Conservation (phyloP, 805 yeast genomes). For the Grigorovia humatica region DNA sequence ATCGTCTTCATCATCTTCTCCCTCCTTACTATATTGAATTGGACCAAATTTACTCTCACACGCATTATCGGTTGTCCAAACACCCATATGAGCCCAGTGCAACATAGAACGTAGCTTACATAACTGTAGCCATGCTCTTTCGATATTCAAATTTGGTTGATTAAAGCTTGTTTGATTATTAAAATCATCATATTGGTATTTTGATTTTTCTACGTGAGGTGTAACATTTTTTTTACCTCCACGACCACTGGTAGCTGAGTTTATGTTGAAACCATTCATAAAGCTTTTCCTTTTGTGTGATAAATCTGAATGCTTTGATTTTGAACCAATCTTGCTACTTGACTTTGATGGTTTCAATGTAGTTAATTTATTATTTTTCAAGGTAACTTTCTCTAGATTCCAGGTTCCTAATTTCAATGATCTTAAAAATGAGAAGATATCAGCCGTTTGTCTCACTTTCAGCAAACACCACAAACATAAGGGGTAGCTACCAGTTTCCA, state of each 20-base stretch:
- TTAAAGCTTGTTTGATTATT: constrained; percentile 6
- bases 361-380: constrained; percentile 6
- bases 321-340: not conserved
- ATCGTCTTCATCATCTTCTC: constrained; percentile 1
- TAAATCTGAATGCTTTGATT: not conserved
- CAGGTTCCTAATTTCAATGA: constrained; percentile 50
- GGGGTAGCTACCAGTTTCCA: constrained; percentile 40
- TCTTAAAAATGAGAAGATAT: constrained; percentile 67
- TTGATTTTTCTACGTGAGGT: constrained; percentile 9
- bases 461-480: constrained; percentile 75
- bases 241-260: constrained; percentile 1
- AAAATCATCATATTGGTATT: not conserved
- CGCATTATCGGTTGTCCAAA: constrained; percentile 47
- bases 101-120: constrained; percentile 57
- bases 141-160: constrained; percentile 28
- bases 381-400: constrained; percentile 38
- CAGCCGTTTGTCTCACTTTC: constrained; percentile 73
- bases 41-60: constrained; percentile 22
- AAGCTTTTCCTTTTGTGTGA: constrained; percentile 18
- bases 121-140: constrained; percentile 55
- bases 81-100: constrained; percentile 77
- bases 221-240: constrained; percentile 4
- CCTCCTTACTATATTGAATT: constrained; percentile 3
- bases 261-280: constrained; percentile 16
- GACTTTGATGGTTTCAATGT: constrained; percentile 3